Evolutionary conservation across 2,329 filamentous ascomycete genomes (phyloP).

Genomic region (Proliferodiscus dingleyae): DNA sequence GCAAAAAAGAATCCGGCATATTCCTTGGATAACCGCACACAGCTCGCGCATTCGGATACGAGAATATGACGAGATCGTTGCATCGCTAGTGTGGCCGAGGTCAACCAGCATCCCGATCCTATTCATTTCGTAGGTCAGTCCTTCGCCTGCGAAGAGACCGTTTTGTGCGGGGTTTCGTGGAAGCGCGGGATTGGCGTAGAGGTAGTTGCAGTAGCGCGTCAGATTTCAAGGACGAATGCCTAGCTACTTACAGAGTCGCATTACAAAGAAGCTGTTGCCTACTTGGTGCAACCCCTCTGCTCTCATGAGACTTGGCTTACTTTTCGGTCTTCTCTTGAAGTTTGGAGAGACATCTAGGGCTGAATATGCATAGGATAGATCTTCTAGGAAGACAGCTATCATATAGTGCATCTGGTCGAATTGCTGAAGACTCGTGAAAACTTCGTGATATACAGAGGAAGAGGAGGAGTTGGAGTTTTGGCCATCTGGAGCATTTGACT

Average conservation of each 20-base stretch:
- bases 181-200: slow-evolving; percentile 6
- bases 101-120: slow-evolving; percentile 64
- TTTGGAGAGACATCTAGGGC: neutral
- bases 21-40: slow-evolving; percentile 62
- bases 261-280: slow-evolving; percentile 48
- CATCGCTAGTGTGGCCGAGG: slow-evolving; percentile 54
- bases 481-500: no score
- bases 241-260: slow-evolving; percentile 55
- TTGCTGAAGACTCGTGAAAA: no score
- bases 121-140: slow-evolving; percentile 61
- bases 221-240: slow-evolving; percentile 63
- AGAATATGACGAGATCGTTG: slow-evolving; percentile 65
- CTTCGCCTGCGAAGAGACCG: slow-evolving; percentile 48
- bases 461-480: no score
- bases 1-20: slow-evolving; percentile 27
- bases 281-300: slow-evolving; percentile 56
- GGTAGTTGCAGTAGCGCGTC: slow-evolving; percentile 66
- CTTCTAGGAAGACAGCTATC: neutral
- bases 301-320: slow-evolving; percentile 51
- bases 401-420: slow-evolving; percentile 7
- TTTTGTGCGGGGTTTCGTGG: slow-evolving; percentile 2
- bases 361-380: neutral
- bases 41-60: slow-evolving; percentile 54
- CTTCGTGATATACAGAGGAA: no score
- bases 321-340: neutral